phyloP scores from a whole-genome alignment of 1,284 basidiomycete genomes.

The Boletus semigastroideus region DNA sequence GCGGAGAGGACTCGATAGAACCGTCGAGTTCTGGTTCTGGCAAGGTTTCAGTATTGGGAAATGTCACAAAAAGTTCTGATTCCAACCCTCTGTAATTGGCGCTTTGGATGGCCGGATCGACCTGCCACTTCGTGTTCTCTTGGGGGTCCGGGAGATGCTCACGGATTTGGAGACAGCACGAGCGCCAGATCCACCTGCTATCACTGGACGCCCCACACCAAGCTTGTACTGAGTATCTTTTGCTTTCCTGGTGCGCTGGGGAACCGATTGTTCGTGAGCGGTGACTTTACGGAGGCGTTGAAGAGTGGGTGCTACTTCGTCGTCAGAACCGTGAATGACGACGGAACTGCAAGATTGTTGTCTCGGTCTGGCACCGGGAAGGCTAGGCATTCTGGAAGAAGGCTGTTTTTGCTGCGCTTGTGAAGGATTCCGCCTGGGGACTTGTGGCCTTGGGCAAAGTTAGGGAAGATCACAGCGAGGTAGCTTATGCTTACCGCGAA shows the following conservation, averaged over 20 bases:
- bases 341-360: conserved; percentile 43
- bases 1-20: conserved; percentile 7
- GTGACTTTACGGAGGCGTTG: conserved; percentile 18
- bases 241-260: conserved; percentile 59
- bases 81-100: conserved; percentile 58
- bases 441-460: conserved; percentile 25
- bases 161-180: conserved; percentile 60
- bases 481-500: conserved; percentile 37
- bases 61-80: conserved; percentile 4
- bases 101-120: conserved; percentile 51
- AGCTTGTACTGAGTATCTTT: conserved; percentile 67
- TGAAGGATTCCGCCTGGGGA: conserved; percentile 25
- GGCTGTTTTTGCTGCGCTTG: conserved; percentile 40
- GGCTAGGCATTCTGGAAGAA: conserved; percentile 42
- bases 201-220: conserved; percentile 68
- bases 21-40: conserved; percentile 37
- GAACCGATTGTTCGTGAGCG: conserved; percentile 27
- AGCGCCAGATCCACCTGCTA: conserved; percentile 61
- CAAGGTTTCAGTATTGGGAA: conserved; percentile 12
- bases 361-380: conserved; percentile 35
- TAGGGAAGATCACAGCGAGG: conserved; percentile 3
- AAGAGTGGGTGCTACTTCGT: conserved; percentile 41
- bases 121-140: conserved; percentile 49
- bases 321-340: conserved; percentile 50
- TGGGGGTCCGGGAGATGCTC: conserved; percentile 45